Percentiles rank a stretch among this genome's conserved stretches.
Evolutionary conservation across 2,329 filamentous ascomycete species (phyloP).

Genomic region (Cytospora piceicola): DNA sequence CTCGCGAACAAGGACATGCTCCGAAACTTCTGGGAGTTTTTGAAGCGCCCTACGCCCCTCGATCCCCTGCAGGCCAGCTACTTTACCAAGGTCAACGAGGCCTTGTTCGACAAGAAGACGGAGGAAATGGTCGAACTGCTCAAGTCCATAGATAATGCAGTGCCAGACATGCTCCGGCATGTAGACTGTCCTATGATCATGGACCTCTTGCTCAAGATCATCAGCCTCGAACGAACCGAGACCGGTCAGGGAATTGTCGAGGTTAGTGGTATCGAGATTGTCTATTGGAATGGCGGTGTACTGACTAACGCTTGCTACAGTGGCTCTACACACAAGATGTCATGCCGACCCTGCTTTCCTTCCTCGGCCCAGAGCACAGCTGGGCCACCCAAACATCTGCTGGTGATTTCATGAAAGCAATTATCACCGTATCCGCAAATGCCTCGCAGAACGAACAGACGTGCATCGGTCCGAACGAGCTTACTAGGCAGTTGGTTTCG

Average conservation of each 20-base stretch:
- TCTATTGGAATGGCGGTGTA: background rate
- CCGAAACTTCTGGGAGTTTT: slow-evolving; percentile 86
- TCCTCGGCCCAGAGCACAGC: slow-evolving; percentile 80
- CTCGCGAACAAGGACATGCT: slow-evolving; percentile 82
- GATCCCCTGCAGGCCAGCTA: slow-evolving; percentile 95
- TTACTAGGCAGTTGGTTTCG: slow-evolving; percentile 93
- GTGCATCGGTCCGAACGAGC: slow-evolving; percentile 97
- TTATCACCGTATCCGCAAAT: slow-evolving; percentile 98
- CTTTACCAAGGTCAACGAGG: slow-evolving; percentile 98
- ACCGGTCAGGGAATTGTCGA: slow-evolving; percentile 92
- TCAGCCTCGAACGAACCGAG: slow-evolving; percentile 91
- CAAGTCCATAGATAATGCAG: slow-evolving; percentile 78
- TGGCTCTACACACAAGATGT: slow-evolving; percentile 92
- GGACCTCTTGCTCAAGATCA: slow-evolving; percentile 95
- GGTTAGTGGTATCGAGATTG: slow-evolving; percentile 54
- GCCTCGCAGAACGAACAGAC: slow-evolving; percentile 97
- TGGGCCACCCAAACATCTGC: slow-evolving; percentile 95
- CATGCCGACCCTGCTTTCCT: slow-evolving; percentile 84
- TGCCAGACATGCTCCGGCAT: slow-evolving; percentile 85
- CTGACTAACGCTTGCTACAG: slow-evolving; percentile 46
- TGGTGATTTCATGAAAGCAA: slow-evolving; percentile 96
- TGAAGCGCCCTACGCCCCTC: slow-evolving; percentile 80
- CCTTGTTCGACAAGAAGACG: slow-evolving; percentile 96
- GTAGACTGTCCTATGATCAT: slow-evolving; percentile 98
- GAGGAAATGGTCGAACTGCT: slow-evolving; percentile 94